phyloP scores from a whole-genome alignment of 1,139 yeast genomes.

The Pichia sp. region DNA sequence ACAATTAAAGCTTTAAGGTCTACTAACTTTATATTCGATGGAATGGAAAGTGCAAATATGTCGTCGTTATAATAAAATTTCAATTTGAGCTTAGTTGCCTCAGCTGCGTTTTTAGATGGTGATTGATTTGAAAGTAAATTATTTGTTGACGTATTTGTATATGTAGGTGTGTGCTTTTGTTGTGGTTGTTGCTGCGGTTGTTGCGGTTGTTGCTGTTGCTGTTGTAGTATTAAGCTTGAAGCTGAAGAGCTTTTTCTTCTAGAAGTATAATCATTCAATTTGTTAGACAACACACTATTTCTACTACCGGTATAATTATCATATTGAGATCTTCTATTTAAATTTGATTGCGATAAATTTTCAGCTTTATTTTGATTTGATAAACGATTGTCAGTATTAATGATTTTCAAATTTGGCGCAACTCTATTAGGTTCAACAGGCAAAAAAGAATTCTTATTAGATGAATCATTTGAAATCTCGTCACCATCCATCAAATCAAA shows the following conservation, averaged over 20 bases:
- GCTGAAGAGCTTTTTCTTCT: constrained; percentile 7
- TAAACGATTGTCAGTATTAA: constrained; percentile 15
- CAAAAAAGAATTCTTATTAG: no score
- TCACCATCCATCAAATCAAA: constrained; percentile 70
- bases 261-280: constrained; percentile 21
- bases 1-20: constrained; percentile 61
- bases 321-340: constrained; percentile 29
- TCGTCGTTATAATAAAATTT: constrained; percentile 89
- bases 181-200: no score
- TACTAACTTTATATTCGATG: constrained; percentile 50
- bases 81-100: constrained; percentile 42
- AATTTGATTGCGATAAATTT: constrained; percentile 28
- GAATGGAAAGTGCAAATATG: constrained; percentile 79
- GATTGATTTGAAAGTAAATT: constrained; percentile 16
- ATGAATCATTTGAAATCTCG: constrained; percentile 14
- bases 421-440: constrained; percentile 25
- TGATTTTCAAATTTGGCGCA: constrained; percentile 27
- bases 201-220: no score
- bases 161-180: no score
- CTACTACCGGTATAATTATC: constrained; percentile 18
- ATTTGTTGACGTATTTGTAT: neutral
- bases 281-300: constrained; percentile 18
- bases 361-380: constrained; percentile 1
- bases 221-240: constrained; percentile 10
- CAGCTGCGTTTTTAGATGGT: neutral